Evolutionary conservation across 306 rosid genomes (phyloP).

Genomic region (Inga laurina): DNA sequence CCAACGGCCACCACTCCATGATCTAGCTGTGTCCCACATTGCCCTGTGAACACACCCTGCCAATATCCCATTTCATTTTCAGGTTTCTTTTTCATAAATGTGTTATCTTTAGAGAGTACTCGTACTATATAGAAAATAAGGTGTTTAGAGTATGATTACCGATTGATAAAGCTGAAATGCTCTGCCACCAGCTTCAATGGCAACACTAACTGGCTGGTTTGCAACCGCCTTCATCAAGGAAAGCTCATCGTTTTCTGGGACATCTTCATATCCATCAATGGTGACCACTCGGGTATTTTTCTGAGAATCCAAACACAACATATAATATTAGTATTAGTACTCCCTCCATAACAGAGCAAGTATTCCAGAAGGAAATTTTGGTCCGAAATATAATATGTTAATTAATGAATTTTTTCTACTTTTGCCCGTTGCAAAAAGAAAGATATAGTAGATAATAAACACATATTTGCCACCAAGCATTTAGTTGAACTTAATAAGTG

Average conservation of each 20-base stretch:
- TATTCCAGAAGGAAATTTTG: too few relatives aligned
- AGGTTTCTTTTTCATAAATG: neutral
- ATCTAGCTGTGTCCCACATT: conserved; percentile 78
- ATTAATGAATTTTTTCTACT: too few relatives aligned
- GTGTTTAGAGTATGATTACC: conserved; percentile 37
- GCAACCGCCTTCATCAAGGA: conserved; percentile 78
- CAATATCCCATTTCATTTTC: neutral
- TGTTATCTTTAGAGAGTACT: neutral
- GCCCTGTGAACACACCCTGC: conserved; percentile 85
- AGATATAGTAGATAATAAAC: too few relatives aligned
- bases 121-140: neutral
- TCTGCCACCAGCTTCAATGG: conserved; percentile 96
- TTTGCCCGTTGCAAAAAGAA: too few relatives aligned
- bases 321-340: neutral
- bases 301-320: conserved; percentile 33
- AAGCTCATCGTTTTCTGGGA: conserved; percentile 74
- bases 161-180: conserved; percentile 82
- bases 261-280: conserved; percentile 80
- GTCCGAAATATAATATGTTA: too few relatives aligned
- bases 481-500: too few relatives aligned
- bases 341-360: too few relatives aligned
- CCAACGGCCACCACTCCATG: conserved; percentile 84
- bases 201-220: conserved; percentile 78
- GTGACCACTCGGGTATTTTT: conserved; percentile 70
- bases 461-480: too few relatives aligned